Conservation (phyloP, 2,329 filamentous ascomycete genomes). For the Pyrenochaeta sp. region DNA sequence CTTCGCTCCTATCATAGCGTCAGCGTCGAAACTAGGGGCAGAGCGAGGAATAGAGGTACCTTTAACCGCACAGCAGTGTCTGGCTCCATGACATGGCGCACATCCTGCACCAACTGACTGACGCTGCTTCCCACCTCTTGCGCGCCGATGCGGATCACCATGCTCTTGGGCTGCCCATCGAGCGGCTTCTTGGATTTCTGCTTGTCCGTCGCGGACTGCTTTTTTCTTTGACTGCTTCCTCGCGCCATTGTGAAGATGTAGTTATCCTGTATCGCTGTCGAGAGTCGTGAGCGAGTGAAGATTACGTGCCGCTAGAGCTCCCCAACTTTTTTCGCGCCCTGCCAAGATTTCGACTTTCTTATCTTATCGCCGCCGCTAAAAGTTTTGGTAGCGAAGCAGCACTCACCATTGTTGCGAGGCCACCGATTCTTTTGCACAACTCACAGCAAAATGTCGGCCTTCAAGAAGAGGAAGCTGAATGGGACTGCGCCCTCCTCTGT, state of each 20-base stretch:
- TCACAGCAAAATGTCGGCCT: slow-evolving; percentile 45
- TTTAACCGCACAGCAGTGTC: slow-evolving; percentile 89
- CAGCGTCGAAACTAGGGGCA: neutral
- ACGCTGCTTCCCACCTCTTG: slow-evolving; percentile 91
- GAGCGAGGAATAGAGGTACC: slow-evolving; percentile 46
- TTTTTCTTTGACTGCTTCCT: slow-evolving; percentile 41
- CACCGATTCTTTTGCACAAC: slow-evolving; percentile 3
- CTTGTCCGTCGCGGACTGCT: slow-evolving; percentile 47
- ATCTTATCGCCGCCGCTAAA: slow-evolving; percentile 32
- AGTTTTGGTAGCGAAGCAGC: slow-evolving; percentile 10
- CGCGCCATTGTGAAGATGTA: slow-evolving; percentile 36
- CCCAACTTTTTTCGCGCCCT: slow-evolving; percentile 15
- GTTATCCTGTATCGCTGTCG: slow-evolving; percentile 4
- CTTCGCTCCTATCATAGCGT: slow-evolving; percentile 69
- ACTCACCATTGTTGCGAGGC: neutral
- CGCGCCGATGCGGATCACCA: slow-evolving; percentile 97
- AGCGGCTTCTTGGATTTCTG: slow-evolving; percentile 64
- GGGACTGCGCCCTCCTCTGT: slow-evolving; percentile 7
- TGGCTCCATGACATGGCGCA: slow-evolving; percentile 93
- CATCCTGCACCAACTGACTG: slow-evolving; percentile 89
- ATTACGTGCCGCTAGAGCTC: neutral
- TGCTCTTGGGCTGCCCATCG: slow-evolving; percentile 83
- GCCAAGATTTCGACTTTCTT: slow-evolving; percentile 21
- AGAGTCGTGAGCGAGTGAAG: neutral
- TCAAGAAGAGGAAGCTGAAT: slow-evolving; percentile 56